Conservation (phyloP, 2,329 filamentous ascomycete species). For the Pseudogymnoascus sp. region DNA sequence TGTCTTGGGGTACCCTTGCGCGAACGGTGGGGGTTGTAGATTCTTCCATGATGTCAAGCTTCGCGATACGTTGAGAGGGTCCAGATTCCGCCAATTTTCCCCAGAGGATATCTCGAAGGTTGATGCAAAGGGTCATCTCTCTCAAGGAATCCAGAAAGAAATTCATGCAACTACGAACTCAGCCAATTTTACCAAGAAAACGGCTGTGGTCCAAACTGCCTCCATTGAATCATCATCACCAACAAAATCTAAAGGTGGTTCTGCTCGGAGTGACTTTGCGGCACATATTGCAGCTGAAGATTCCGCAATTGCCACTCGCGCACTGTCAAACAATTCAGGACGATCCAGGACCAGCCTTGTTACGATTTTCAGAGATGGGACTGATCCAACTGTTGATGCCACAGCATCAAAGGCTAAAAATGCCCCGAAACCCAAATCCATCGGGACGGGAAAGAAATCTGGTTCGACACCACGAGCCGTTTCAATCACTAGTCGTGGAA, state of each 20-base stretch:
- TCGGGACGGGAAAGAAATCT: background rate
- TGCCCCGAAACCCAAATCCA: background rate
- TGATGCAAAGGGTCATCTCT: background rate
- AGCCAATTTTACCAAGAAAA: slow-evolving; percentile 27
- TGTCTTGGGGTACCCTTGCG: background rate
- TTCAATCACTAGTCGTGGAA: background rate
- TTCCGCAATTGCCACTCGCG: background rate
- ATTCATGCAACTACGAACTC: background rate
- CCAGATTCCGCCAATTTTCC: background rate
- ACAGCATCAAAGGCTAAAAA: background rate
- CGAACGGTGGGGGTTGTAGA: background rate
- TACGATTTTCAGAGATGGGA: background rate
- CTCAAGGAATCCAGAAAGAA: background rate
- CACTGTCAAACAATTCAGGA: background rate
- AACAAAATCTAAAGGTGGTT: slow-evolving; percentile 16
- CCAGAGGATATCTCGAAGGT: background rate
- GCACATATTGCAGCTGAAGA: background rate
- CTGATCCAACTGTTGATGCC: background rate
- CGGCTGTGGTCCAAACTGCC: slow-evolving; percentile 35
- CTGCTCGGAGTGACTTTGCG: background rate
- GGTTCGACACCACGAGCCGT: background rate
- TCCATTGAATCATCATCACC: slow-evolving; percentile 24
- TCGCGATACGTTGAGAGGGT: background rate
- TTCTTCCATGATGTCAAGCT: background rate
- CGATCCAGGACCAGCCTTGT: background rate